These are phyloP conservation scores for Plasmodium vivax DNA, from an alignment of 169 alveolate species.

Conservation along the genomic window DNA sequence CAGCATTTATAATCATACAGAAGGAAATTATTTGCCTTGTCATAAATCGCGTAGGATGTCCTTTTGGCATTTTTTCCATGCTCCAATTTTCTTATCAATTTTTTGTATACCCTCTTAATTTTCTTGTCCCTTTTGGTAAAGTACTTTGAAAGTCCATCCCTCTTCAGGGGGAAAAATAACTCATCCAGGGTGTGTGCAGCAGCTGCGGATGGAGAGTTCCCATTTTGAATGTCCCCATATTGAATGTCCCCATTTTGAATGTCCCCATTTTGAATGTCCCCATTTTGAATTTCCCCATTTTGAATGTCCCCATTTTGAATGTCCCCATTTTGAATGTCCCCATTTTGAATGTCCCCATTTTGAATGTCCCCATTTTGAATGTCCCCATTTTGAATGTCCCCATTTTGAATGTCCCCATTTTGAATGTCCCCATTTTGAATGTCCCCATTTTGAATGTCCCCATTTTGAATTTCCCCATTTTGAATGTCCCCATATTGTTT, in stretches of 20 bases:
- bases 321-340: not conserved
- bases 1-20: constrained; percentile 63
- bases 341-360: not conserved
- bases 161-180: not conserved
- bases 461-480: not conserved
- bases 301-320: not conserved
- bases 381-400: not conserved
- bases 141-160: not conserved
- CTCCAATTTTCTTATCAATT: constrained; percentile 50
- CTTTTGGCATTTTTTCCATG: constrained; percentile 10
- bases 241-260: not conserved
- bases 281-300: not conserved
- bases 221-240: not conserved
- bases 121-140: not conserved
- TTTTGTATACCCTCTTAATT: constrained; percentile 11
- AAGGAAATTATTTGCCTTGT: constrained; percentile 33
- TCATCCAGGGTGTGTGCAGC: not conserved
- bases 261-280: not conserved
- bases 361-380: not conserved
- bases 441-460: not conserved
- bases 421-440: not conserved
- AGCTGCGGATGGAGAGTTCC: not conserved
- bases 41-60: constrained; percentile 21
- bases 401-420: not conserved
- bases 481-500: not conserved